Base-by-base conservation (phyloP, 129 eudicot species). In the Pseudognaphalium luteoalbum region DNA sequence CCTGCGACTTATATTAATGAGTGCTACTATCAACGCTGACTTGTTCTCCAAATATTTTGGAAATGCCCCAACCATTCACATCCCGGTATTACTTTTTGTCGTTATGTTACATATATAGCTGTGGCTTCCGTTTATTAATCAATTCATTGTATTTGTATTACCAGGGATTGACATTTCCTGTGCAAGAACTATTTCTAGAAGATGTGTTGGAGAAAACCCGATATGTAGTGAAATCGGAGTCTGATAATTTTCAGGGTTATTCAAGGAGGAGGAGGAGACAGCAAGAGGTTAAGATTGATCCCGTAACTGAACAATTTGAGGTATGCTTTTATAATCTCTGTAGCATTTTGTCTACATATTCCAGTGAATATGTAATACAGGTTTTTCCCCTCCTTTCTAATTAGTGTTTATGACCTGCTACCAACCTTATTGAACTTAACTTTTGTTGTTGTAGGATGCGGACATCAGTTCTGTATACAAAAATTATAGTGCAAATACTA, bases 1-100 rank as follows among this genome's bases (percentile, higher is more conserved):
- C 70, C 79, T 93, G 25, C 88, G 98, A 41, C 83, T 93, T 76
- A 80, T 93, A 80, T 80, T 93, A 25, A 93, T 93, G 98, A 93
- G 98, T 81, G 98, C 98, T 78, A 93, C 98, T 61, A 90, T 93
- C 32, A 90, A 93, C 81, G 98, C 98, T 10, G 97, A 93, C 58
- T 82, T 93, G 80, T 93, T 93, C 81, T 93, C 98, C 82, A 87
- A 77, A 68, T 93, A 90, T 79, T 93, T 93, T 76, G 89, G 91
- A 60, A 80, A 85, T 83, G 87, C 98, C 33, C 97, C 92, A 37
- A 87, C 91, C 41, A 86, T 90, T 54, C 92, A 90, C 83, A 90
- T 93, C 63, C 95, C 92, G 84, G 98, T 93, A 88, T 72, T 44
- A 25, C 68, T 66, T 71, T 25, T 68, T 50, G 28, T 6, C 20